Evolutionary conservation across 192 early-diverging fungal species (phyloP), one percentile per base, ranked within the genome.

Genomic region (Chytriomyces confervae): DNA sequence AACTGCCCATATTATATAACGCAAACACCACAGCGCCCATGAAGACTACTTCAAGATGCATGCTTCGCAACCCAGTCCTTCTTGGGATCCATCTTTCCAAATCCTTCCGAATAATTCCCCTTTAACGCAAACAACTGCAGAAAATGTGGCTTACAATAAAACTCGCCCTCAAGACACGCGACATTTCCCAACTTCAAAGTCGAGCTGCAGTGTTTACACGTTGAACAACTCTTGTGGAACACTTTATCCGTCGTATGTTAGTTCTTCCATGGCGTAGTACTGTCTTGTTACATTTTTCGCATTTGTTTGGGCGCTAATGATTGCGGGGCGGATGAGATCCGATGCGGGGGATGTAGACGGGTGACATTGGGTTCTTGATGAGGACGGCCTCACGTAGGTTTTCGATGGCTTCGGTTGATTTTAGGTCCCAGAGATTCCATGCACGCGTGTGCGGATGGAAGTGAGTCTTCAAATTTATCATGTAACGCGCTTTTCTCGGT

Each of bases 51-150:
- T 60, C 57, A 60, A 16, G 20, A 23, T n/a, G 11, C 18, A 0
- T 65, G 63, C 13, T 20, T 20, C 24, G 20, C 24, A 8, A 24
- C 53, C 85, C 85, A 86, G 46, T 77, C 61, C 63, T 81, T 82
- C 75, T 86, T 86, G 65, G 82, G 87, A 44, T 81, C 78, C 73
- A 80, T 84, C 66, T 72, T 29, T 36, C 84, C 82, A 72, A 89
- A 89, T 6, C 88, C 88, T 61, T 89, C 88, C 62, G 72, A 66
- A 80, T 89, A 89, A 76, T 89, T 89, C 8, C 88, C 88, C 74
- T 89, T 89, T 4, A 87, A 69, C 50, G 79, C 81, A 75, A 89
- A 89, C 62, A 89, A 80, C 73, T 89, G 88, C 62, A 82, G 83
- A 62, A 86, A 88, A 69, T 85, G 84, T 0, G 84, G 84, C 70